phyloP scores from a whole-genome alignment of 2,329 filamentous ascomycete genomes.

The Neofusicoccum sp. region DNA sequence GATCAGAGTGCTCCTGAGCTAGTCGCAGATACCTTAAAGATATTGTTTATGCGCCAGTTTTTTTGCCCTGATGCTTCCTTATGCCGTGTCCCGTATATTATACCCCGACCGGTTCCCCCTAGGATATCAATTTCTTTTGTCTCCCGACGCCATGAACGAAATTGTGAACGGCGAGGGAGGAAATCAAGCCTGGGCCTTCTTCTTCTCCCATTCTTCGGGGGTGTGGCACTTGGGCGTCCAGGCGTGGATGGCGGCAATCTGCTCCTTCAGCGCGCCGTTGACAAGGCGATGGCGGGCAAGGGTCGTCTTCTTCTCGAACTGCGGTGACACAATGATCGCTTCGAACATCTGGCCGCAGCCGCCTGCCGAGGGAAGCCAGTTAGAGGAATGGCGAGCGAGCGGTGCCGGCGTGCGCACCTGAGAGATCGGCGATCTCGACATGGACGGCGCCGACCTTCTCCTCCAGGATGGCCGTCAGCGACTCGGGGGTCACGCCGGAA shows the following conservation, averaged over 20 bases:
- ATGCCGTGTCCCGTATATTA: background rate
- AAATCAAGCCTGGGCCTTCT: conserved; percentile 48
- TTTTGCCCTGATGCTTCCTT: background rate
- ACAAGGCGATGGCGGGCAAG: conserved; percentile 86
- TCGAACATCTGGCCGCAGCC: conserved; percentile 73
- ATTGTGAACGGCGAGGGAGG: background rate
- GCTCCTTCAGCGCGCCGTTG: conserved; percentile 78
- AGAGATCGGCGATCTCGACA: conserved; percentile 90
- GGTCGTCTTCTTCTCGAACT: conserved; percentile 61
- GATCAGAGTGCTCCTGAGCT: conserved; percentile 65
- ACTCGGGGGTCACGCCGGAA: conserved; percentile 70
- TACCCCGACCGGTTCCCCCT: background rate
- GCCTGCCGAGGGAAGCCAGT: conserved; percentile 46
- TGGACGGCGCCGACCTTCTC: conserved; percentile 72
- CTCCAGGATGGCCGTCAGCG: conserved; percentile 68
- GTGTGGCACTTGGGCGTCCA: conserved; percentile 96
- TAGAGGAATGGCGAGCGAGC: background rate
- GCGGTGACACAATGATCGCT: conserved; percentile 64
- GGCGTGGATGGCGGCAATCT: conserved; percentile 89
- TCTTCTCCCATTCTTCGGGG: conserved; percentile 82
- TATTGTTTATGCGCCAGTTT: background rate
- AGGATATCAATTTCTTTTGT: background rate
- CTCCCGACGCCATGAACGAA: background rate
- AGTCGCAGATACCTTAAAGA: conserved; percentile 25
- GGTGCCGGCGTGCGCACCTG: conserved; percentile 61